phyloP scores from a whole-genome alignment of 2,329 filamentous ascomycete species.

The Ceratocystis eucalypticola region DNA sequence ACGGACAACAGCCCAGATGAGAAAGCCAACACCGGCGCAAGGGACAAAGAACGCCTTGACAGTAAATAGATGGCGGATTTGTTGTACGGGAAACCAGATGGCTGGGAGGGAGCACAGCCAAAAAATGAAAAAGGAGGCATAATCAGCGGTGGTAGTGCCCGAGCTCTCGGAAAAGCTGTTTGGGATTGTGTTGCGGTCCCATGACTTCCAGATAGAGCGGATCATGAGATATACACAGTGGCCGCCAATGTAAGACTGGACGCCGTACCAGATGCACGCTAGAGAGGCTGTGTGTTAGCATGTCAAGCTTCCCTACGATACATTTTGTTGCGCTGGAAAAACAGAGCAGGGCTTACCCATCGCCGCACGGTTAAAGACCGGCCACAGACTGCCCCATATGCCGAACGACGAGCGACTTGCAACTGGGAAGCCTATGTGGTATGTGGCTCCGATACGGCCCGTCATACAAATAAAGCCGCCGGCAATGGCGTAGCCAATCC shows the following conservation, averaged over 20 bases:
- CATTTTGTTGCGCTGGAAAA: conserved; percentile 4
- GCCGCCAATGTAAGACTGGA: conserved; percentile 74
- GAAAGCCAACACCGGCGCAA: conserved; percentile 67
- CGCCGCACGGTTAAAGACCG: conserved; percentile 74
- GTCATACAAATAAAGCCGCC: conserved; percentile 63
- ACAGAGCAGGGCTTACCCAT: conserved; percentile 39
- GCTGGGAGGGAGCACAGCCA: conserved; percentile 70
- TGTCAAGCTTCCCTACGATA: too few relatives aligned
- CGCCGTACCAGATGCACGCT: conserved; percentile 78
- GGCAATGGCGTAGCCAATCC: conserved; percentile 70
- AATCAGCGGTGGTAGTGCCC: conserved; percentile 62
- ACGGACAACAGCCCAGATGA: conserved; percentile 72
- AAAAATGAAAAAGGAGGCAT: conserved; percentile 75
- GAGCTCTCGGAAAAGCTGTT: conserved; percentile 52
- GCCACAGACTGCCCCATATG: conserved; percentile 81
- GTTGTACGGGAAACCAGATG: conserved; percentile 79
- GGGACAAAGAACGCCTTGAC: conserved; percentile 80
- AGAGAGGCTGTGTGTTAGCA: background rate
- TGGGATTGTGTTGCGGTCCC: conserved; percentile 44
- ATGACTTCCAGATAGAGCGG: conserved; percentile 62
- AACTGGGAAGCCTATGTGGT: conserved; percentile 83
- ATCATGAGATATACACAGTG: conserved; percentile 85
- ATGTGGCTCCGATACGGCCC: conserved; percentile 70
- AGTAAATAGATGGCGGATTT: conserved; percentile 80
- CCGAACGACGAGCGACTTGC: conserved; percentile 67